phyloP scores from a whole-genome alignment of 805 yeast species.

The Kazachstania taianensis region DNA sequence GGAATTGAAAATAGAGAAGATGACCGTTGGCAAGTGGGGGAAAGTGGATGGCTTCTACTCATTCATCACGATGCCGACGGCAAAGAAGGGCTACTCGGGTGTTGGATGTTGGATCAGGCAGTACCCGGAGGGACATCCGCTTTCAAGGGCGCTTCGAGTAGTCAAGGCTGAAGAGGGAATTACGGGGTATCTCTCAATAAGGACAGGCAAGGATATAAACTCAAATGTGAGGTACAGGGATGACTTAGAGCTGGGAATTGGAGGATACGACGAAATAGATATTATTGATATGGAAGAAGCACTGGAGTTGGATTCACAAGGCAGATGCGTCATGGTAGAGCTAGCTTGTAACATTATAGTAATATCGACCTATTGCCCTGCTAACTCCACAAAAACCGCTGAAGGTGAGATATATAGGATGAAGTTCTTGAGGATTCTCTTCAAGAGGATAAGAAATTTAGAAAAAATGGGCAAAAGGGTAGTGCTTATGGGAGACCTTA shows the following conservation, averaged over 20 bases:
- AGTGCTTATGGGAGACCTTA: conserved; percentile 80
- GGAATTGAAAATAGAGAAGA: conserved; percentile 60
- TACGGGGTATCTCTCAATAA: conserved; percentile 46
- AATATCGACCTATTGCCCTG: conserved; percentile 78
- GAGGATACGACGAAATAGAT: conserved; percentile 50
- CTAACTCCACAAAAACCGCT: conserved; percentile 65
- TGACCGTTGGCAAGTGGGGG: conserved; percentile 37
- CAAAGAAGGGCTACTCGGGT: conserved; percentile 81
- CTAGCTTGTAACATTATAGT: conserved; percentile 51
- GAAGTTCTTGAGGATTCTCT: conserved; percentile 47
- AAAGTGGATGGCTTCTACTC: conserved; percentile 47
- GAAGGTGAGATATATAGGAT: conserved; percentile 53
- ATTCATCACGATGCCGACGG: conserved; percentile 57
- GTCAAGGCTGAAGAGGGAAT: conserved; percentile 83
- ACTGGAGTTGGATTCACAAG: conserved; percentile 62
- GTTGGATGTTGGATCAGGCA: conserved; percentile 71
- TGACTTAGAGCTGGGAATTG: conserved; percentile 36
- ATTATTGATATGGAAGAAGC: conserved; percentile 31
- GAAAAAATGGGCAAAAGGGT: conserved; percentile 53
- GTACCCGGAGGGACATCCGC: conserved; percentile 37
- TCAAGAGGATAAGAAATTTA: conserved; percentile 52
- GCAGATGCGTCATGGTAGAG: conserved; percentile 71
- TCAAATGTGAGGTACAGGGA: conserved; percentile 16
- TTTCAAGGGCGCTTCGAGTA: conserved; percentile 38
- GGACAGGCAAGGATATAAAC: conserved; percentile 5